Base-by-base conservation (phyloP, 306 rosid species). In the Prosopis cineraria region DNA sequence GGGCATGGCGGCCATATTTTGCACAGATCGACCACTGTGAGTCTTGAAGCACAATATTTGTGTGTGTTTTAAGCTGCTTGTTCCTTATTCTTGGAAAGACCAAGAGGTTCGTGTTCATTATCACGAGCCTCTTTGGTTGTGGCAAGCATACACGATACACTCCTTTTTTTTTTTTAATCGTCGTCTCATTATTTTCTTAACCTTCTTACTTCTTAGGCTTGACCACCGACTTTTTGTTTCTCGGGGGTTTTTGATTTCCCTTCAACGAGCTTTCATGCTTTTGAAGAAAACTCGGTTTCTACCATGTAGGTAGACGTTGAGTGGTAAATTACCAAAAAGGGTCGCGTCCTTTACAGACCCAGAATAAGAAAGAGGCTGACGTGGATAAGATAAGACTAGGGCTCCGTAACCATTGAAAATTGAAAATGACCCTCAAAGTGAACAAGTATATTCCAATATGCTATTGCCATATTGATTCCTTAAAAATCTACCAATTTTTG, bases 1-100 rank as follows among this genome's bases (percentile, higher is more conserved):
- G 90, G 80, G 66, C 89, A 90, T 84, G 76, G 72, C 97, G 98
- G 97, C 96, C 98, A 93, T 90, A 68, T 70, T 90, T 88, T 93
- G 97, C 98, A 79, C 87, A 91, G 44, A 93, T 82, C 36, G 70
- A 93, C 13, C 77, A n/a, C n/a, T 3, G 2, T 27, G 10, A 72
- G 72, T 47, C 53, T 83, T 78, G 78, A 80, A 55, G 78, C 86
- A 11, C 10, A 16, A 47, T 6, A 0, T n/a, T 10, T 53, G 0
- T 72, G 85, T 70, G 89, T 82, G 86, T 80, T 78, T 84, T 69
- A 39, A 79, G 93, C 90, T 80, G 87, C 83, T 78, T 87, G 81
- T 81, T 64, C 62, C n/a, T n/a, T n/a, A 10, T 67, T 10, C 1
- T 20, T 0, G 0, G 0, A n/a, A n/a, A n/a, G 1, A 20, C 2